Conservation (phyloP, 345 rosid species). For the Clarkia xantiana region DNA sequence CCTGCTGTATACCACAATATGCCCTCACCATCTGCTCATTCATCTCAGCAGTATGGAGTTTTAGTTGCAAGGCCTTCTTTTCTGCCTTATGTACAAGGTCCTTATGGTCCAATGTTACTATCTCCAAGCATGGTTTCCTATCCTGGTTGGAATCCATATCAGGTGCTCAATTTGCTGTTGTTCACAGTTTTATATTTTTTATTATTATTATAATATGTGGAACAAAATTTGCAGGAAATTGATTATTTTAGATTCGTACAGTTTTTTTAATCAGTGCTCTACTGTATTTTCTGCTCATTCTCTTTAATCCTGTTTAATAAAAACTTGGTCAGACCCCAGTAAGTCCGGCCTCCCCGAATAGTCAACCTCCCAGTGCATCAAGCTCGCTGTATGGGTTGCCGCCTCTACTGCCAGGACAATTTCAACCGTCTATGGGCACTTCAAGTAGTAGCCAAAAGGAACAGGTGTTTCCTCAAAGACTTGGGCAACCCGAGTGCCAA, state of each 20-base stretch:
- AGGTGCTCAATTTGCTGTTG: slow-evolving; percentile 17
- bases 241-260: too few relatives aligned
- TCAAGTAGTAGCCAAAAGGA: slow-evolving; percentile 51
- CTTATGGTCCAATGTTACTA: slow-evolving; percentile 64
- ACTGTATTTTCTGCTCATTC: too few relatives aligned
- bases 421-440: slow-evolving; percentile 39
- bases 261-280: too few relatives aligned
- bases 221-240: too few relatives aligned
- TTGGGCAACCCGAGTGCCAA: slow-evolving; percentile 85
- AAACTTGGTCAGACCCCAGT: slow-evolving; percentile 32
- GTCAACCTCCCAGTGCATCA: slow-evolving; percentile 41
- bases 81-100: slow-evolving; percentile 48
- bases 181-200: not conserved
- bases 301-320: not conserved
- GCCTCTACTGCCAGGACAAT: slow-evolving; percentile 41
- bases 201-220: not conserved
- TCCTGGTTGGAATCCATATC: slow-evolving; percentile 61
- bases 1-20: slow-evolving; percentile 31
- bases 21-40: slow-evolving; percentile 47
- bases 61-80: slow-evolving; percentile 68
- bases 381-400: slow-evolving; percentile 45
- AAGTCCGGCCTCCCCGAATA: slow-evolving; percentile 46
- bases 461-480: slow-evolving; percentile 65
- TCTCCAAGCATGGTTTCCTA: slow-evolving; percentile 60
- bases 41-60: slow-evolving; percentile 62